phyloP scores from a whole-genome alignment of 352 stramenopile species.

The Pythium phragmiticola region DNA sequence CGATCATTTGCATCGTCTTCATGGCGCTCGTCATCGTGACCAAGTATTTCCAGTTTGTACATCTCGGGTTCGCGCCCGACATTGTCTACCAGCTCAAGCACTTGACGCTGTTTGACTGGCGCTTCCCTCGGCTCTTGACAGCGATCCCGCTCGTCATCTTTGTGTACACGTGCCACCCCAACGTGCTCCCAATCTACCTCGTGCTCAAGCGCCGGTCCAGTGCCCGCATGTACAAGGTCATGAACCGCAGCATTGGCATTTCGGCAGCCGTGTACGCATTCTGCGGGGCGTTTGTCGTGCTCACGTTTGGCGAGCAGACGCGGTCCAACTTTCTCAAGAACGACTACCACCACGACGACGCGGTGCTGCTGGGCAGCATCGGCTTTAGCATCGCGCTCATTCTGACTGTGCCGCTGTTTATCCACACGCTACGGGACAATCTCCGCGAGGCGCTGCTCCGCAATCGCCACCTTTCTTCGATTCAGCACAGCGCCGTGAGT shows the following conservation, averaged over 20 bases:
- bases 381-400: constrained; percentile 84
- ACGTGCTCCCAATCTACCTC: constrained; percentile 87
- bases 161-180: constrained; percentile 87
- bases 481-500: constrained; percentile 54
- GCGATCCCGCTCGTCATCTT: constrained; percentile 86
- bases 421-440: constrained; percentile 84
- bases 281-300: constrained; percentile 78
- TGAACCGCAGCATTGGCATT: constrained; percentile 82
- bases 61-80: constrained; percentile 52
- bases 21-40: constrained; percentile 86
- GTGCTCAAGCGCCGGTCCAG: constrained; percentile 85
- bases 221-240: constrained; percentile 87
- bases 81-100: constrained; percentile 77
- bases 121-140: constrained; percentile 55
- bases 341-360: constrained; percentile 75
- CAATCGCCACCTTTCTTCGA: constrained; percentile 47
- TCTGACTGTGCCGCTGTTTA: constrained; percentile 80
- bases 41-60: constrained; percentile 90
- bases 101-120: constrained; percentile 73
- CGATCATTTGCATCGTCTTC: constrained; percentile 86
- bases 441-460: constrained; percentile 64
- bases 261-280: constrained; percentile 74
- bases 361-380: constrained; percentile 64
- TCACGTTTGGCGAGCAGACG: constrained; percentile 81
- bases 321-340: constrained; percentile 88